These are phyloP conservation scores for Cordyceps fumosorosea DNA, from an alignment of 2,329 filamentous ascomycete species.

Conservation along the genomic window DNA sequence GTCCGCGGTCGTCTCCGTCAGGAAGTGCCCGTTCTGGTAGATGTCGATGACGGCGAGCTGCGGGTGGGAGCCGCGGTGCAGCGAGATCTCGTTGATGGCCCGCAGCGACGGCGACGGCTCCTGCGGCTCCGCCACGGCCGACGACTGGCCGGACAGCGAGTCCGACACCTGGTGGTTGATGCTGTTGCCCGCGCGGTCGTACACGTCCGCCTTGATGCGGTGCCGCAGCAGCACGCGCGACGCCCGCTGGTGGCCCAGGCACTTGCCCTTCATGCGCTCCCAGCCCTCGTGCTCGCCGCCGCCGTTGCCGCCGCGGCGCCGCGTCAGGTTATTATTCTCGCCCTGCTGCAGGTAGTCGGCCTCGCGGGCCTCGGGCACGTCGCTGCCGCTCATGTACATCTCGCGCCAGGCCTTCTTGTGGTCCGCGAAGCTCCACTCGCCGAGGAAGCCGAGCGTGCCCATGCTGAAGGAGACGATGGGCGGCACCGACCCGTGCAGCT, in stretches of 20 bases:
- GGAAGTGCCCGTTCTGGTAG: constrained; percentile 77
- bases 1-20: constrained; percentile 92
- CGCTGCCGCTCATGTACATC: constrained; percentile 73
- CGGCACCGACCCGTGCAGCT: constrained; percentile 72
- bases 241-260: constrained; percentile 65
- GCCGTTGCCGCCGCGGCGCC: neutral
- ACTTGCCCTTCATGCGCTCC: constrained; percentile 71
- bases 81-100: constrained; percentile 91
- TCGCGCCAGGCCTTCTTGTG: constrained; percentile 89
- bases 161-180: constrained; percentile 46
- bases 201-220: constrained; percentile 79
- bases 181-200: constrained; percentile 58
- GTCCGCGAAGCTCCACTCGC: constrained; percentile 93
- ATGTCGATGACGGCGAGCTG: constrained; percentile 91
- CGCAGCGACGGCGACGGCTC: constrained; percentile 41
- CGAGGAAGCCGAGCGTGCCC: constrained; percentile 90
- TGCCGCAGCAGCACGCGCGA: constrained; percentile 83
- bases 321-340: constrained; percentile 20
- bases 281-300: constrained; percentile 42
- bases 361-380: constrained; percentile 39
- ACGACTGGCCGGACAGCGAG: constrained; percentile 39
- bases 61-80: constrained; percentile 84
- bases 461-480: constrained; percentile 94
- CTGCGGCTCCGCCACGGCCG: constrained; percentile 31
- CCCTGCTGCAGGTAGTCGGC: constrained; percentile 29